These are phyloP conservation scores for Chalciporus piperatus DNA, from an alignment of 768 basidiomycete genomes.

Conservation along the genomic window DNA sequence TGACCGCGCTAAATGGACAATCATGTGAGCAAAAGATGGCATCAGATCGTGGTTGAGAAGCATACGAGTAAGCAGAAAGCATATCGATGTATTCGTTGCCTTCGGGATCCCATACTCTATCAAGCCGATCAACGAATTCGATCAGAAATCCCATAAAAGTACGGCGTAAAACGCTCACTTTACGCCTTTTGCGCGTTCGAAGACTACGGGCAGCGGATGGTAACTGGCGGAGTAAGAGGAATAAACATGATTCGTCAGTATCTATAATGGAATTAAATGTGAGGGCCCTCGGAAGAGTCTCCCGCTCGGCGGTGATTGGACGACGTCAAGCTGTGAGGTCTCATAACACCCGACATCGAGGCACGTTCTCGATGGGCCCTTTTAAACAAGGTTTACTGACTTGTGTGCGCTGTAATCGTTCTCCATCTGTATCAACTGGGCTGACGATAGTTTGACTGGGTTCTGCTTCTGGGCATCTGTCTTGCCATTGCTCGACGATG, in stretches of 20 bases:
- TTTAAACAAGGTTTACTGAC: constrained; percentile 46
- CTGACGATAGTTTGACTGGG: constrained; percentile 44
- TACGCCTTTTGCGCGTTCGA: constrained; percentile 85
- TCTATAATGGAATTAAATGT: constrained; percentile 17
- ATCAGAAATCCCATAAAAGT: not conserved
- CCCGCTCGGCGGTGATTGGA: constrained; percentile 16
- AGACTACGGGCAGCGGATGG: constrained; percentile 92
- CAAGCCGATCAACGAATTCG: constrained; percentile 4
- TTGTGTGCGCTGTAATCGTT: constrained; percentile 85
- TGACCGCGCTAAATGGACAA: constrained; percentile 61
- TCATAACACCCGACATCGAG: constrained; percentile 21
- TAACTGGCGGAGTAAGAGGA: constrained; percentile 68
- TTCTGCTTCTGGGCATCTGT: constrained; percentile 14
- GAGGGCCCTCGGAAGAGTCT: constrained; percentile 19
- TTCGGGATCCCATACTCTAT: constrained; percentile 89
- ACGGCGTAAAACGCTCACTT: constrained; percentile 62
- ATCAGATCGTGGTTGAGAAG: constrained; percentile 12
- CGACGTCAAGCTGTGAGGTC: constrained; percentile 4
- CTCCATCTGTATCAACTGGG: constrained; percentile 76
- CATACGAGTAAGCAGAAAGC: constrained; percentile 95
- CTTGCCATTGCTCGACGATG: constrained; percentile 12
- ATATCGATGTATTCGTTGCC: constrained; percentile 97
- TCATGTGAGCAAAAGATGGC: constrained; percentile 4
- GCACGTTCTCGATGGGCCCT: constrained; percentile 7
- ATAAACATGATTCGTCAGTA: constrained; percentile 34